Evolutionary conservation across 2,329 filamentous ascomycete species (phyloP).

Genomic region (Drechslera avenae): DNA sequence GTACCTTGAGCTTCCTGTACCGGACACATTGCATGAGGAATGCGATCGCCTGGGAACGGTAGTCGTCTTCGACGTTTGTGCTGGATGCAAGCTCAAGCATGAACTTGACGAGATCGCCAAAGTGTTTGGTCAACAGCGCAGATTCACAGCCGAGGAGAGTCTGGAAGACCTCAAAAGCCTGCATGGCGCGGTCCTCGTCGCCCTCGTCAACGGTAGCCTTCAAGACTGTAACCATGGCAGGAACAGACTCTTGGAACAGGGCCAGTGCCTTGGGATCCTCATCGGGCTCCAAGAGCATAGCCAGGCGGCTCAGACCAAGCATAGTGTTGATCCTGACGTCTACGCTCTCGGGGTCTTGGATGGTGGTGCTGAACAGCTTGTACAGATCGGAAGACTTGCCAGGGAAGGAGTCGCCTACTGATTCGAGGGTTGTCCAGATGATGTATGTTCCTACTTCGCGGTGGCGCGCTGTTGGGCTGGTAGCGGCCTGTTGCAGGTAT

Average conservation of each 20-base stretch:
- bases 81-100: constrained; percentile 88
- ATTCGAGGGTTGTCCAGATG: constrained; percentile 88
- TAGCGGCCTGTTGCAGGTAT: constrained; percentile 78
- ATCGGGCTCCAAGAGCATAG: constrained; percentile 85
- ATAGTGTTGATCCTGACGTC: constrained; percentile 96
- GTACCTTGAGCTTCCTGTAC: constrained; percentile 94
- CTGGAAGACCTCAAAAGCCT: constrained; percentile 96
- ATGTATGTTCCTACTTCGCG: constrained; percentile 93
- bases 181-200: constrained; percentile 86
- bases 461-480: constrained; percentile 74
- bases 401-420: constrained; percentile 80
- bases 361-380: constrained; percentile 81
- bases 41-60: constrained; percentile 84
- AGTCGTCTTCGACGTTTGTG: constrained; percentile 78
- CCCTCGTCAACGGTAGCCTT: constrained; percentile 79
- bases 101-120: constrained; percentile 88
- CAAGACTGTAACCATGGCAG: constrained; percentile 85
- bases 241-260: constrained; percentile 79
- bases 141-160: constrained; percentile 90
- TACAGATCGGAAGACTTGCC: constrained; percentile 82
- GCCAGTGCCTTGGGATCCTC: constrained; percentile 76
- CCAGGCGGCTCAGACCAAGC: constrained; percentile 83
- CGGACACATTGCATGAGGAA: constrained; percentile 93
- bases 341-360: constrained; percentile 86
- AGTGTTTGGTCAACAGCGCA: constrained; percentile 79